phyloP scores from a whole-genome alignment of 2,329 filamentous ascomycete genomes.

The Apiospora saccharicola region DNA sequence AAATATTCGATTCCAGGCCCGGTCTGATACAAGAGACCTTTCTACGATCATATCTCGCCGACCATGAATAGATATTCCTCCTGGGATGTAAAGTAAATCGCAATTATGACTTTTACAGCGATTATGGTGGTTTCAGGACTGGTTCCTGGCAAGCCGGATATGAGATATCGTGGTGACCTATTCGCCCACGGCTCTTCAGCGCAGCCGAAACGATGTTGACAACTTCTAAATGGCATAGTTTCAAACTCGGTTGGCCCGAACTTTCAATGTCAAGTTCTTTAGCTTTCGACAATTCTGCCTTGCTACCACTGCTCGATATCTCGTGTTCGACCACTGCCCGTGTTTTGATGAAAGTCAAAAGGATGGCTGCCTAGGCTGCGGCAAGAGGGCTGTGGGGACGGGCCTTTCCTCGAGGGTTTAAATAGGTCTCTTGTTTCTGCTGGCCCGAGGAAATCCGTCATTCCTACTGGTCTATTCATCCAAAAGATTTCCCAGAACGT shows the following conservation, averaged over 20 bases:
- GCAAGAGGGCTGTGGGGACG: not conserved
- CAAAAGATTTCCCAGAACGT: not conserved
- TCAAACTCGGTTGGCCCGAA: not conserved
- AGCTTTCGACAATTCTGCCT: not conserved
- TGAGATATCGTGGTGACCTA: no score
- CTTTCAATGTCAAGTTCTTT: not conserved
- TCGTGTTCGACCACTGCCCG: not conserved
- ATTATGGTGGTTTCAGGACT: no score
- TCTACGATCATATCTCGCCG: no score
- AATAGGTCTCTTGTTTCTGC: not conserved
- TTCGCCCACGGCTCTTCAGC: no score
- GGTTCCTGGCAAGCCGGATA: no score
- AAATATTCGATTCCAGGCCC: fast-evolving
- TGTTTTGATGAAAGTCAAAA: not conserved
- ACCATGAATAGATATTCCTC: no score
- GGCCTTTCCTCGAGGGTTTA: not conserved
- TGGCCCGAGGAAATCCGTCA: not conserved
- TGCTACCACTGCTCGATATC: not conserved
- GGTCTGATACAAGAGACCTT: not conserved
- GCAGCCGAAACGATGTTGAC: no score
- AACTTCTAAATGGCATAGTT: no score
- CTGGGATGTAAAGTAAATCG: no score
- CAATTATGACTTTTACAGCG: no score
- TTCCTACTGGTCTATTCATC: not conserved
- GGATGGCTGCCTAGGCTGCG: not conserved